Conservation (phyloP, 768 basidiomycete species). For the Termitomyces heimii region DNA sequence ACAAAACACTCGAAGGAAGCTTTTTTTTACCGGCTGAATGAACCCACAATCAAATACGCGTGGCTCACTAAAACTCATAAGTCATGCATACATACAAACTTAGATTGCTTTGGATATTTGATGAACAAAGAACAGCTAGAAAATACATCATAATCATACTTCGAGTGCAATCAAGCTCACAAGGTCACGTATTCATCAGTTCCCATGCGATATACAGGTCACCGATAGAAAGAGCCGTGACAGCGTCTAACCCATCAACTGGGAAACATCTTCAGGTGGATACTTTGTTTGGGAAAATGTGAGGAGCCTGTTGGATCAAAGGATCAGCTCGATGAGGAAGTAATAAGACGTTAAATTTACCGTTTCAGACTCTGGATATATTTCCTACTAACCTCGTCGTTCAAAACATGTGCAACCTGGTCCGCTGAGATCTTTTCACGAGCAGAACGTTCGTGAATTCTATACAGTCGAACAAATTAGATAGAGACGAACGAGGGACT, state of each 20-base stretch:
- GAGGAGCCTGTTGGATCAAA: slow-evolving; percentile 53
- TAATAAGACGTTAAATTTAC: slow-evolving; percentile 33
- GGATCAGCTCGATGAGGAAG: background rate
- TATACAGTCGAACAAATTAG: background rate
- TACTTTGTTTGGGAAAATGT: slow-evolving; percentile 97
- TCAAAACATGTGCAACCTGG: slow-evolving; percentile 96
- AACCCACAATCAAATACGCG: background rate
- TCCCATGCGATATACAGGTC: slow-evolving; percentile 1
- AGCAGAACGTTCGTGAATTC: slow-evolving; percentile 97
- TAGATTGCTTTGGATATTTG: background rate
- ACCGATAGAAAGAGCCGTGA: background rate
- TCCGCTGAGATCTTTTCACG: slow-evolving; percentile 97
- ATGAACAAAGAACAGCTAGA: background rate
- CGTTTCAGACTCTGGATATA: slow-evolving; percentile 97
- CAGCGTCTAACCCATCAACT: slow-evolving; percentile 66
- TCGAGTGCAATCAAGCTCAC: background rate
- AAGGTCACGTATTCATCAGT: background rate
- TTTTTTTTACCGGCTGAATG: background rate
- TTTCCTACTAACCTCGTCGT: slow-evolving; percentile 98
- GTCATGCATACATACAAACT: background rate
- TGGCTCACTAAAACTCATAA: background rate
- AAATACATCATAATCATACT: background rate
- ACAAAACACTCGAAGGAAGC: background rate
- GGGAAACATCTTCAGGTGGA: slow-evolving; percentile 87
- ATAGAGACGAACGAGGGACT: background rate